phyloP scores from a whole-genome alignment of 441 rosid genomes.

The Erodium trifolium region DNA sequence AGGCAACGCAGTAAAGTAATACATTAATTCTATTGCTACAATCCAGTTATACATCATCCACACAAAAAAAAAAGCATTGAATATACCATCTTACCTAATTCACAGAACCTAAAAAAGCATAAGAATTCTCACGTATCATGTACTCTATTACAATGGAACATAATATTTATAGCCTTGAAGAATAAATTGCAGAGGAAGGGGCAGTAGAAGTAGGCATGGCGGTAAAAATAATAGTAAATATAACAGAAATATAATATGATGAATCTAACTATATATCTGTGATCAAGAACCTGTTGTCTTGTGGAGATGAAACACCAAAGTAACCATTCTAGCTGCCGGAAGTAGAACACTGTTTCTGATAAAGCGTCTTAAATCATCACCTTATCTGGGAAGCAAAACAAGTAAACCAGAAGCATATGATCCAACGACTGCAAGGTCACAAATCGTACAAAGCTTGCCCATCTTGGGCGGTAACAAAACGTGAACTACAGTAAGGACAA shows the following conservation, averaged over 20 bases:
- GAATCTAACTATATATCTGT: background rate
- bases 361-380: constrained; percentile 20
- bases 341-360: background rate
- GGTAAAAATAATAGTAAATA: background rate
- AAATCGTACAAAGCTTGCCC: constrained; percentile 58
- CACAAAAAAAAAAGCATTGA: background rate
- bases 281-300: too few species aligned
- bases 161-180: background rate
- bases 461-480: constrained; percentile 70
- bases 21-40: background rate
- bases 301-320: background rate
- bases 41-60: background rate
- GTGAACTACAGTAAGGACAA: constrained; percentile 67
- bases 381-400: constrained; percentile 68
- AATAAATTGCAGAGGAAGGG: background rate
- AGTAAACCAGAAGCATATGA: constrained; percentile 68
- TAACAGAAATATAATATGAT: background rate
- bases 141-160: background rate
- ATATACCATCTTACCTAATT: background rate
- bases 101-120: background rate
- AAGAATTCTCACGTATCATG: background rate
- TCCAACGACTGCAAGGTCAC: constrained; percentile 72
- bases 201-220: background rate
- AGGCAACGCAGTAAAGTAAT: background rate
- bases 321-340: background rate